These are phyloP conservation scores for Sporothrix curviconia DNA, from an alignment of 2,329 filamentous ascomycete genomes.

Conservation along the genomic window DNA sequence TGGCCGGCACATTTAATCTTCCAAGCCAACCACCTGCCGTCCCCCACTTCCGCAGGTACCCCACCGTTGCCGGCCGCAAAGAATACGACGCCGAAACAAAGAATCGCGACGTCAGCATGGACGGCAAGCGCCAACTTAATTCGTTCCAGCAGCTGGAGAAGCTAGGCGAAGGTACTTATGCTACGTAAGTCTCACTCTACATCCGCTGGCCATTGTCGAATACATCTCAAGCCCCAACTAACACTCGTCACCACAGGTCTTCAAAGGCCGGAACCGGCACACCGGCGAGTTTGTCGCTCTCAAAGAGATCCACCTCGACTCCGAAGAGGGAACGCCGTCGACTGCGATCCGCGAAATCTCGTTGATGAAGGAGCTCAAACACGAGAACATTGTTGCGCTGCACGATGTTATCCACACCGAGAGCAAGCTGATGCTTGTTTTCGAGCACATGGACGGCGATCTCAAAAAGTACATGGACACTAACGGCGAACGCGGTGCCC, in stretches of 20 bases:
- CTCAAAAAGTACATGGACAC: constrained; percentile 99
- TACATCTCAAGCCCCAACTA: background rate
- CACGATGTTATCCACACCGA: constrained; percentile 99
- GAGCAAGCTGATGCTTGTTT: constrained; percentile 99
- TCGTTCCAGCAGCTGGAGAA: constrained; percentile 99
- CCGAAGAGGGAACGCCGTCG: constrained; percentile 93
- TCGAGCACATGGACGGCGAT: constrained; percentile 98
- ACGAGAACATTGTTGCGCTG: constrained; percentile 94
- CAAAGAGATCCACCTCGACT: constrained; percentile 98
- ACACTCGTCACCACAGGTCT: constrained; percentile 62
- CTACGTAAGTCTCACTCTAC: constrained; percentile 61
- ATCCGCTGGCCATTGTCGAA: background rate
- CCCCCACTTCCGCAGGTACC: constrained; percentile 25
- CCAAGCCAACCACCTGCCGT: constrained; percentile 26
- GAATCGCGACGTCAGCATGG: constrained; percentile 52
- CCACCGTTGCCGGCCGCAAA: constrained; percentile 11
- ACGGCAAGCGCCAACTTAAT: constrained; percentile 84
- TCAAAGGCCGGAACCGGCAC: constrained; percentile 92
- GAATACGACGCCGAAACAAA: constrained; percentile 13
- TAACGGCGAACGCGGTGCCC: constrained; percentile 77
- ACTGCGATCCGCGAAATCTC: constrained; percentile 98
- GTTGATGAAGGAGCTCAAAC: constrained; percentile 98
- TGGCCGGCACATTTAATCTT: constrained; percentile 19
- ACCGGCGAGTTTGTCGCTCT: constrained; percentile 94
- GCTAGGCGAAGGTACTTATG: constrained; percentile 97